These are phyloP conservation scores for Acacia crassicarpa DNA, from an alignment of 306 rosid genomes.

Conservation along the genomic window DNA sequence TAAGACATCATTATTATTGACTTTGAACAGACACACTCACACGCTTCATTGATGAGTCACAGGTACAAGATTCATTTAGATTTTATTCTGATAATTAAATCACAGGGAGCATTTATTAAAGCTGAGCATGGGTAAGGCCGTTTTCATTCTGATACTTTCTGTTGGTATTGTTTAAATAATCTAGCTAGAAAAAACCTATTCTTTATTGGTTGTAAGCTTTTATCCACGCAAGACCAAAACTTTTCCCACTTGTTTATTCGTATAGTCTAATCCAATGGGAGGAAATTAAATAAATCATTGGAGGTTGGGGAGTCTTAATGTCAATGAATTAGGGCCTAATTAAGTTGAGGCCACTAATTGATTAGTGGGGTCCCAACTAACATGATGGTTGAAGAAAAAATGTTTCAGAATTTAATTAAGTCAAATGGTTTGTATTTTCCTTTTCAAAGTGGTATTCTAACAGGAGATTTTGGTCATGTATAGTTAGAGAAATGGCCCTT, in stretches of 20 bases:
- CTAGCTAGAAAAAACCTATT: background rate
- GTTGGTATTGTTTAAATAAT: slow-evolving; percentile 29
- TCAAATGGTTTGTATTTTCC: slow-evolving; percentile 41
- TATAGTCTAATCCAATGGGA: background rate
- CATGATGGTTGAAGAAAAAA: slow-evolving; percentile 38
- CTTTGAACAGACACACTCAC: slow-evolving; percentile 21
- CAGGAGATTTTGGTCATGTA: slow-evolving; percentile 37
- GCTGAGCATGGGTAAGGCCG: slow-evolving; percentile 11
- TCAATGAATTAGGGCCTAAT: slow-evolving; percentile 34
- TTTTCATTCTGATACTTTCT: slow-evolving; percentile 24
- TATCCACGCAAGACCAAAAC: slow-evolving; percentile 32
- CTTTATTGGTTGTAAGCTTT: slow-evolving; percentile 23
- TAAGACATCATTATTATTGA: slow-evolving; percentile 33
- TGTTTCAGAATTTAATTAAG: slow-evolving; percentile 42
- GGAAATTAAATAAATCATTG: slow-evolving; percentile 22
- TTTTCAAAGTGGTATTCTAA: slow-evolving; percentile 49
- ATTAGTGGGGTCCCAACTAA: slow-evolving; percentile 57
- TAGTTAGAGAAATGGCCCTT: slow-evolving; percentile 52
- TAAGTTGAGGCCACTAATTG: slow-evolving; percentile 40
- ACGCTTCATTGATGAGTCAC: slow-evolving; percentile 23
- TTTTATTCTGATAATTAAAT: slow-evolving; percentile 27
- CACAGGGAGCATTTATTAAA: background rate
- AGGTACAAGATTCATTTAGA: slow-evolving; percentile 38
- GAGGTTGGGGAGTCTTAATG: slow-evolving; percentile 31
- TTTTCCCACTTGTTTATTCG: slow-evolving; percentile 23